Evolutionary conservation across 768 basidiomycete species (phyloP).

Genomic region (Tylopilus sp.): DNA sequence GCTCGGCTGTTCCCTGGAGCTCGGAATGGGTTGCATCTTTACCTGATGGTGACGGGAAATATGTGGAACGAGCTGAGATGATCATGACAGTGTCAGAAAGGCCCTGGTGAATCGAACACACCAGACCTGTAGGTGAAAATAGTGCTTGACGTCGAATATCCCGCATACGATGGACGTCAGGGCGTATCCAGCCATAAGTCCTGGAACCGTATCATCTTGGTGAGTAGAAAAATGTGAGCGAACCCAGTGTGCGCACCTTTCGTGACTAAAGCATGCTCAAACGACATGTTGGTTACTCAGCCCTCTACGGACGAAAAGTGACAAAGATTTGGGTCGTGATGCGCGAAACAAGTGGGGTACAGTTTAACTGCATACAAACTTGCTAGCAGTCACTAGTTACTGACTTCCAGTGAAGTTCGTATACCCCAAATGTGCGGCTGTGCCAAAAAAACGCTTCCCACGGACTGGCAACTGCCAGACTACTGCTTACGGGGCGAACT

Average conservation of each 20-base stretch:
- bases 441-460: too few relatives aligned
- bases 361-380: neutral
- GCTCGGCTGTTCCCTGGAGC: constrained; percentile 23
- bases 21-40: constrained; percentile 11
- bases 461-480: too few relatives aligned
- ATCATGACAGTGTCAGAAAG: constrained; percentile 7
- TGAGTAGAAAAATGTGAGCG: neutral
- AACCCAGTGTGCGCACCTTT: constrained; percentile 53
- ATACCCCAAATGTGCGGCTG: too few relatives aligned
- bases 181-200: constrained; percentile 71
- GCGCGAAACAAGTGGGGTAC: neutral
- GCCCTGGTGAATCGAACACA: neutral
- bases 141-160: constrained; percentile 84
- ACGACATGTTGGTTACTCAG: constrained; percentile 51
- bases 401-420: too few relatives aligned
- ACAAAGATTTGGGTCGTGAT: neutral
- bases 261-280: constrained; percentile 79
- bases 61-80: constrained; percentile 75
- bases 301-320: neutral
- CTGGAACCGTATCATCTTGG: constrained; percentile 37
- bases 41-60: constrained; percentile 90
- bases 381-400: too few relatives aligned
- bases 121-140: constrained; percentile 77
- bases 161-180: constrained; percentile 71
- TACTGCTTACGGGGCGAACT: too few relatives aligned